Evolutionary conservation across 2,329 filamentous ascomycete species (phyloP), one percentile per base, ranked within the genome.

Genomic region (Phialocephala sp.): DNA sequence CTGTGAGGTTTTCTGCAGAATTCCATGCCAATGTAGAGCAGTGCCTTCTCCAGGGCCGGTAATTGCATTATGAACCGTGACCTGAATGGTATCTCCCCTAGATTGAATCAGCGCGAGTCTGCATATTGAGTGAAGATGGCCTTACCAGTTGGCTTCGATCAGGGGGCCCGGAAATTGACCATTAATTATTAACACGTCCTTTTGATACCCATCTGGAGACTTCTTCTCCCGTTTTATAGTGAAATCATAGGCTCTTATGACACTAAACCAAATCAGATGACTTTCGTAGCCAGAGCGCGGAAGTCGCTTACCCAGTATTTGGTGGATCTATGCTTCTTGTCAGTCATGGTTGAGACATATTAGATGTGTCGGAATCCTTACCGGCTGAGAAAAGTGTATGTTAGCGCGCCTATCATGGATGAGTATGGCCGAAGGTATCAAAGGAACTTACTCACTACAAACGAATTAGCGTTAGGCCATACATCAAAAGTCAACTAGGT

Each of bases 31-130:
- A 80, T 87, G 67, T 70, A 72, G 75, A 70, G 77, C 76, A 72
- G 69, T 80, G 9, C 75, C 72, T 66, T 78, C 74, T 41, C 70
- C 62, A 22, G 71, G 71, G 35, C 73, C 76, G 12, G 79, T 84
- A 12, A 93, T 85, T 59, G 87, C 84, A 77, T 95, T 95, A 77
- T 86, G 83, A 63, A 94, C 84, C 36, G 87, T 88, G 45, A 92
- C 86, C 62, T 91, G 80, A 59, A 88, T 82, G 2, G 64, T 73
- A 60, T 80, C 77, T 9, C 76, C 77, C 71, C 69, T 69, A 32
- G 18, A 47, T 20, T 22, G 35, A n/a, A 59, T 60, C 47, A 41
- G 14, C 11, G 24, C 3, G n/a, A 2, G n/a, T 22, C 32, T 32
- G 27, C 24, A 50, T 37, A 2, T 4, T 22, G 8, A 12, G 14